Conservation (phyloP, 768 basidiomycete species). For the Suillus clintonianus region DNA sequence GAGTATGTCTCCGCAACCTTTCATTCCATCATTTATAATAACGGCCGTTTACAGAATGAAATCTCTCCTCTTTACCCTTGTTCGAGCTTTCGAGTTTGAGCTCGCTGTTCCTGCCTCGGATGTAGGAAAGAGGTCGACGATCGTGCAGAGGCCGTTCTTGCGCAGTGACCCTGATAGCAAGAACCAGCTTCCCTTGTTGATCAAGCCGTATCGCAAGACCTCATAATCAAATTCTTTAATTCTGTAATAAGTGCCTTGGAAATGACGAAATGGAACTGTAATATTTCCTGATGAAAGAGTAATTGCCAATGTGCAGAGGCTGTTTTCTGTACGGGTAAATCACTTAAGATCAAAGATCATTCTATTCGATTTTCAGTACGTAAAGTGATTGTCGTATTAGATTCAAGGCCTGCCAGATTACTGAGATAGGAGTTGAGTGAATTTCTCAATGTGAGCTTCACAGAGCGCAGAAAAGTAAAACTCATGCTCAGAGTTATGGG, state of each 20-base stretch:
- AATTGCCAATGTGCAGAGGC: neutral
- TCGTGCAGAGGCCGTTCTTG: constrained; percentile 49
- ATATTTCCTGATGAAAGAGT: neutral
- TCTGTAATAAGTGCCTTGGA: neutral
- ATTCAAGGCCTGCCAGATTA: neutral
- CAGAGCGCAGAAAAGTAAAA: constrained; percentile 94
- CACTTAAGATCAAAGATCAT: neutral
- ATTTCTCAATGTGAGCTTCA: constrained; percentile 56
- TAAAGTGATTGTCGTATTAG: neutral
- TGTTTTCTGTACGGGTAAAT: neutral
- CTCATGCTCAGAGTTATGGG: constrained; percentile 90
- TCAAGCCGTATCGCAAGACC: constrained; percentile 12
- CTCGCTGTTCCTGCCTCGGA: constrained; percentile 51
- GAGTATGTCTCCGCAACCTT: constrained; percentile 42
- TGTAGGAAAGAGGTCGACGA: constrained; percentile 24
- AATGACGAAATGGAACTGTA: neutral
- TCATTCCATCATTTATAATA: neutral
- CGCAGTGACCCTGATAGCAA: constrained; percentile 39
- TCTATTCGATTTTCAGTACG: too few relatives aligned
- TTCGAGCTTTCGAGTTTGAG: constrained; percentile 54
- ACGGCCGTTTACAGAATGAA: constrained; percentile 33
- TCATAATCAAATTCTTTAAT: neutral
- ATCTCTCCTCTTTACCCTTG: constrained; percentile 48
- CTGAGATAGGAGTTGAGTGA: constrained; percentile 35
- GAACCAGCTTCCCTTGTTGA: constrained; percentile 45